A percentile compares a stretch with the other conserved stretches of the same genome.
Evolutionary conservation across 495 filamentous ascomycete species (phyloP).

Genomic region (Xylaria telfairii): DNA sequence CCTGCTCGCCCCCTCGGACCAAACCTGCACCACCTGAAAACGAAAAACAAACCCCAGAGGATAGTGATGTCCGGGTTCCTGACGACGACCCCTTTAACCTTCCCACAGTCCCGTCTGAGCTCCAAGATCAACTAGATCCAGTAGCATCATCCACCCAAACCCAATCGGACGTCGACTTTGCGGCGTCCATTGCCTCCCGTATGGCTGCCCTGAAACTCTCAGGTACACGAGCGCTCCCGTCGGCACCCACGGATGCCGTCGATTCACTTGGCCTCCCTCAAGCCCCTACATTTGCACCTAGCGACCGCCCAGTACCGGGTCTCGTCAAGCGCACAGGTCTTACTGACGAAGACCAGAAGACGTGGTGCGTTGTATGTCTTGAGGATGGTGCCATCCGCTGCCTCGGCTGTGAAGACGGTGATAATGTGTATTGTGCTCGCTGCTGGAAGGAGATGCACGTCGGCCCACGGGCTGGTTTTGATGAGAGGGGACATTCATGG

Average conservation of each 20-base stretch:
- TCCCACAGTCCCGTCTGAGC: constrained; percentile 44
- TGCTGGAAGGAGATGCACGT: constrained; percentile 76
- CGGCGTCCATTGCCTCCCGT: constrained; percentile 46
- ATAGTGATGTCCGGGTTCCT: neutral
- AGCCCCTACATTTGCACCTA: constrained; percentile 58
- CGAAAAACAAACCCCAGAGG: constrained; percentile 1
- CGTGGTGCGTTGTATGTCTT: constrained; percentile 74
- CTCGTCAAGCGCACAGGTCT: constrained; percentile 44
- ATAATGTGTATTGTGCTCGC: constrained; percentile 64
- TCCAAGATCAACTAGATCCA: constrained; percentile 32
- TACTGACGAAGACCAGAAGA: constrained; percentile 68
- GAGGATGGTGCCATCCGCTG: constrained; percentile 69
- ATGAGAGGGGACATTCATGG: constrained; percentile 60
- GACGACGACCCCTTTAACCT: constrained; percentile 35
- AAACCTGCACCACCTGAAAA: constrained; percentile 22
- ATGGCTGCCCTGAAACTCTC: constrained; percentile 48
- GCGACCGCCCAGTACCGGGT: constrained; percentile 45
- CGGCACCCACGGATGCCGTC: constrained; percentile 33
- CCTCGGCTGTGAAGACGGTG: constrained; percentile 63
- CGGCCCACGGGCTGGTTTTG: constrained; percentile 61
- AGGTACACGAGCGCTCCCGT: constrained; percentile 31
- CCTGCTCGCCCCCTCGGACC: constrained; percentile 17
- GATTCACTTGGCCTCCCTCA: constrained; percentile 57
- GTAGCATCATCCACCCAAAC: constrained; percentile 6
- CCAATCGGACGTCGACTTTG: constrained; percentile 39